Evolutionary conservation across 352 stramenopile genomes (phyloP).

Genomic region (Phytophthora sp.): DNA sequence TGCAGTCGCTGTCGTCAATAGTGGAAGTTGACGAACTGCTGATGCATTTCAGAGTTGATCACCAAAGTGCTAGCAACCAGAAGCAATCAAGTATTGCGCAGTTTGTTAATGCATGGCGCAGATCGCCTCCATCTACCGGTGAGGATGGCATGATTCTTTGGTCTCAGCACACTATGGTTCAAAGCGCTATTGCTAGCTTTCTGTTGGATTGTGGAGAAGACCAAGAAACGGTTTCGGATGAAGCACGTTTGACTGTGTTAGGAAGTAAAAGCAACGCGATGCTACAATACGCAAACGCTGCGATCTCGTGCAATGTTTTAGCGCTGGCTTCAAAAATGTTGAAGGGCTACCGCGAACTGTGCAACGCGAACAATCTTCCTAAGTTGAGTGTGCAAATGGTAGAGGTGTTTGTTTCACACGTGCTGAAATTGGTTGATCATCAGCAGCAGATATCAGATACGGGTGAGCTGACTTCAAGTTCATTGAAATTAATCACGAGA

Average conservation of each 20-base stretch:
- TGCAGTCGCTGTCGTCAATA: slow-evolving; percentile 69
- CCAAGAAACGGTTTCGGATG: slow-evolving; percentile 39
- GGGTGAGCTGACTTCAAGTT: slow-evolving; percentile 22
- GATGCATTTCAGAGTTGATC: slow-evolving; percentile 12
- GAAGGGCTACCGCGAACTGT: slow-evolving; percentile 79
- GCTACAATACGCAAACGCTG: slow-evolving; percentile 71
- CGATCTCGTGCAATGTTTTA: slow-evolving; percentile 71
- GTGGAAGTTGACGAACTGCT: slow-evolving; percentile 72
- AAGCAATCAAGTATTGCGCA: slow-evolving; percentile 14
- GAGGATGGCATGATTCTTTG: slow-evolving; percentile 59
- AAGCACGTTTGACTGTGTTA: slow-evolving; percentile 34
- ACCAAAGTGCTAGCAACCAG: slow-evolving; percentile 1
- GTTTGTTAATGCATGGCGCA: slow-evolving; percentile 52
- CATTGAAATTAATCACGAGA: slow-evolving; percentile 50
- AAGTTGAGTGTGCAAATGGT: slow-evolving; percentile 84
- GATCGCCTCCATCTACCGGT: slow-evolving; percentile 45
- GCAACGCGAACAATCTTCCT: slow-evolving; percentile 64
- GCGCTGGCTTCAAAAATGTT: slow-evolving; percentile 77
- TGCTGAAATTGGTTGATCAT: slow-evolving; percentile 75
- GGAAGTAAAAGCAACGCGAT: slow-evolving; percentile 49
- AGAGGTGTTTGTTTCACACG: slow-evolving; percentile 81
- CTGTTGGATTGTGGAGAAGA: slow-evolving; percentile 34
- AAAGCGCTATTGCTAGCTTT: slow-evolving; percentile 44
- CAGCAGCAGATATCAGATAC: slow-evolving; percentile 49
- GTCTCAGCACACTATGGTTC: slow-evolving; percentile 72